Percentiles rank a stretch among this genome's conserved stretches.
phyloP scores from a whole-genome alignment of 208 protist species.

The Trypanosoma conorhini region DNA sequence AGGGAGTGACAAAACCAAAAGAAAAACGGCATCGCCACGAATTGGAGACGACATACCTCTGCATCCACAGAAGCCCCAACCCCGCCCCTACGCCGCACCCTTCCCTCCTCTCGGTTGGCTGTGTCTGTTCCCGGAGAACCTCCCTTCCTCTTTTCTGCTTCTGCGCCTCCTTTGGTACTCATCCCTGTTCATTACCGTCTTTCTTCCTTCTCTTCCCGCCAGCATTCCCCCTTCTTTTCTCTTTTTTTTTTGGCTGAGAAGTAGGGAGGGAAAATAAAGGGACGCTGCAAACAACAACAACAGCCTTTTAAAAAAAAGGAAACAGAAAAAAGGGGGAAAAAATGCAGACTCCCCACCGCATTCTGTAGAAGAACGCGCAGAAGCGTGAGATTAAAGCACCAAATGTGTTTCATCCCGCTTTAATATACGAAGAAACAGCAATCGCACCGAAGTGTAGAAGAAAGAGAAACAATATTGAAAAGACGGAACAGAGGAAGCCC shows the following conservation, averaged over 20 bases:
- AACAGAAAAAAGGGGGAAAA: neutral
- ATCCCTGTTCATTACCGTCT: too few relatives aligned
- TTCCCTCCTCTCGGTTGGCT: too few relatives aligned
- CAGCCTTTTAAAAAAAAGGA: neutral
- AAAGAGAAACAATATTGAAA: neutral
- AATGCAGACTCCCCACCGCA: neutral
- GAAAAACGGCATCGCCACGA: neutral
- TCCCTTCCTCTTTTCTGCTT: too few relatives aligned
- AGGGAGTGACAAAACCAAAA: too few relatives aligned
- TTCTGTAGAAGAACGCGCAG: neutral
- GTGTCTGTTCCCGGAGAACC: too few relatives aligned
- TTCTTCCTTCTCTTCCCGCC: neutral
- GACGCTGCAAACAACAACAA: too few relatives aligned
- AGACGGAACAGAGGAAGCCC: neutral
- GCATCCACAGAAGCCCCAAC: too few relatives aligned
- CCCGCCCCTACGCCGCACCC: too few relatives aligned
- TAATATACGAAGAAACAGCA: neutral
- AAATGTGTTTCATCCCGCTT: neutral
- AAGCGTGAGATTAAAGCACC: neutral
- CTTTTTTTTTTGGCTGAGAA: neutral
- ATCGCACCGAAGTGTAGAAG: neutral
- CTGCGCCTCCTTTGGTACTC: too few relatives aligned
- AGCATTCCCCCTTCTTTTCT: neutral
- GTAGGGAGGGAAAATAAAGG: too few relatives aligned
- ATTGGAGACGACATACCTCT: neutral